These are phyloP conservation scores for Blastobotrys proliferans DNA, from an alignment of 1,139 yeast species.

Conservation along the genomic window DNA sequence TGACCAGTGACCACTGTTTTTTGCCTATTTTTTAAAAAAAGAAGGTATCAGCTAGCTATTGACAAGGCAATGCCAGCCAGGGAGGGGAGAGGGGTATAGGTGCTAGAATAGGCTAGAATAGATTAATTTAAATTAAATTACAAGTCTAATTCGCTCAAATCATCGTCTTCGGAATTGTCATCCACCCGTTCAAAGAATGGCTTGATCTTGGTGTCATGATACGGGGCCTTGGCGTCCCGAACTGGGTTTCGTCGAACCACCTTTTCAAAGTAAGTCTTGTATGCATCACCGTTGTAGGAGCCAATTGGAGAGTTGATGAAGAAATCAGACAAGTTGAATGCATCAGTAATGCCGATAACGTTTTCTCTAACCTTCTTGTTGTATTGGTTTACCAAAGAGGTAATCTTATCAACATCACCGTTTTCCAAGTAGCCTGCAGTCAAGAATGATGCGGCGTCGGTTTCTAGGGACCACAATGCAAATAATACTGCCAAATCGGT, in stretches of 20 bases:
- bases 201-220: constrained; percentile 36
- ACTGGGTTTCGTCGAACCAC: constrained; percentile 38
- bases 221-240: constrained; percentile 34
- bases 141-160: constrained; percentile 12
- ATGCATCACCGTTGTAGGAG: constrained; percentile 77
- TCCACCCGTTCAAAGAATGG: constrained; percentile 40
- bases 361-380: constrained; percentile 50
- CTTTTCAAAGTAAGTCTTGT: constrained; percentile 60
- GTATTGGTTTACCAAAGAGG: constrained; percentile 35
- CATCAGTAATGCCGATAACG: constrained; percentile 80
- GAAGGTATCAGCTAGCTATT: no score
- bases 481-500: constrained; percentile 53
- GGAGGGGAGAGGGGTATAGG: not conserved
- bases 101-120: constrained; percentile 1
- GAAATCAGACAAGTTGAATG: constrained; percentile 82
- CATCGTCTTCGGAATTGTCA: constrained; percentile 25
- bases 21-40: no score
- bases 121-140: no score
- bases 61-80: no score
- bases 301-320: constrained; percentile 86
- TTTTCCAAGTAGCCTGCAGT: constrained; percentile 52
- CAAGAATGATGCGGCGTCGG: constrained; percentile 71
- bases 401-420: constrained; percentile 33
- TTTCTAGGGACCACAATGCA: constrained; percentile 69
- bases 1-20: no score